Conservation (phyloP, 2,329 filamentous ascomycete species). For the Lasiodiplodia sp. region DNA sequence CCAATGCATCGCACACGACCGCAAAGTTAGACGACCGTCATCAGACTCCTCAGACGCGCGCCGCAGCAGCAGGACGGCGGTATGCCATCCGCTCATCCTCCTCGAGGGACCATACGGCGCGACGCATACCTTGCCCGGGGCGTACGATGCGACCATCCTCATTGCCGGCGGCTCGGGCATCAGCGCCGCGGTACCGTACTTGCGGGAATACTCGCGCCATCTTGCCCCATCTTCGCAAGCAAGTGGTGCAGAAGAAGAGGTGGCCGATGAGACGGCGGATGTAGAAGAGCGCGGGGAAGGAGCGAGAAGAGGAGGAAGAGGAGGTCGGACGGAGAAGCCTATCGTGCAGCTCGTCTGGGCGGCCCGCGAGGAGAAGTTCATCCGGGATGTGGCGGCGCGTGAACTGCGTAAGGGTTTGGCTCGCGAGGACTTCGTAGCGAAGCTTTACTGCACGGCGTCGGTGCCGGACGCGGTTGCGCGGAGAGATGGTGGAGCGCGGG, state of each 20-base stretch:
- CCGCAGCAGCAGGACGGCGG: not conserved
- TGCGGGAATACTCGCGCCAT: slow-evolving; percentile 31
- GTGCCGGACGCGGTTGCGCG: not conserved
- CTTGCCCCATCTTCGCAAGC: not conserved
- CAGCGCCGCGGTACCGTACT: slow-evolving; percentile 43
- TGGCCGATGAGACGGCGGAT: not conserved
- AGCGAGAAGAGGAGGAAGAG: not conserved
- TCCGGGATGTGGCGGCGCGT: slow-evolving; percentile 35
- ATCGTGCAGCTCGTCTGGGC: slow-evolving; percentile 44
- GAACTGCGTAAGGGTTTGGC: slow-evolving; percentile 37
- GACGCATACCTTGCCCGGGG: slow-evolving; percentile 47
- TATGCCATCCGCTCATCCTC: slow-evolving; percentile 47
- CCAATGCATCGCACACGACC: slow-evolving; percentile 38
- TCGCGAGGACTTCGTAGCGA: slow-evolving; percentile 37
- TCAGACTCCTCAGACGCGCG: not conserved
- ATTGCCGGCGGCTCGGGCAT: slow-evolving; percentile 48
- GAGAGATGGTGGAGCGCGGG: slow-evolving; percentile 7
- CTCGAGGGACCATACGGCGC: slow-evolving; percentile 61
- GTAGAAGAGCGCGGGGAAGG: not conserved
- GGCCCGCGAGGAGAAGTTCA: slow-evolving; percentile 43
- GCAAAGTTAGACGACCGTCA: not conserved
- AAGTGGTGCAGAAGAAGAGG: not conserved
- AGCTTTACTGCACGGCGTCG: slow-evolving; percentile 31
- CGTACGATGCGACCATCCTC: slow-evolving; percentile 49
- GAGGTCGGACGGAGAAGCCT: not conserved